Evolutionary conservation across 208 protist genomes (phyloP), one percentile per base, ranked within the genome.

Genomic region (Angomonas desouzai): DNA sequence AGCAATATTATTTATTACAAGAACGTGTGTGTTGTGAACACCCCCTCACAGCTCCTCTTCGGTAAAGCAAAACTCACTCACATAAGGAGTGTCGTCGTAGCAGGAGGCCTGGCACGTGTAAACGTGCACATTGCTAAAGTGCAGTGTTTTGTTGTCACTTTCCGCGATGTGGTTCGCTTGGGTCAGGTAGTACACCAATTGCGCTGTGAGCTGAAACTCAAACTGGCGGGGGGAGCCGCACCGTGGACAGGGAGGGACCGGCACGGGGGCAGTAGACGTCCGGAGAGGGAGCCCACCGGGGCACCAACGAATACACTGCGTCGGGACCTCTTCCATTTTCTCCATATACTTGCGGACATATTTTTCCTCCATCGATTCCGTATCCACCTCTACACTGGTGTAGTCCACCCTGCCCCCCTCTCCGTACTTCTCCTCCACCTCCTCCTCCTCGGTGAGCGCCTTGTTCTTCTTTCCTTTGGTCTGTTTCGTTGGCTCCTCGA

Each of bases 261-360:
- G 36, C 13, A 64, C 49, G 9, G 64, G 33, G 51, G 71, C 78
- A 1, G 82, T 81, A 22, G 49, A 70, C 18, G 66, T 56, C 13
- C 80, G 80, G 25, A 94, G 61, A n/a, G 85, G 87, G 3, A 67
- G 32, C 9, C 80, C 80, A 23, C 70, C 83, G n/a, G 74, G 82
- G 60, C 81, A 86, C 87, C 90, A 96, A 27, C 90, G 81, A 58
- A 96, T 77, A 64, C 86, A 93, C 72, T 96, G 90, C 36, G 90
- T 83, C 4, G 87, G 84, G 38, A 65, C 68, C 43, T 64, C 65
- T 59, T 81, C 74, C 48, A 96, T 83, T 28, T 76, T 62, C 64
- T 83, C 79, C 66, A 96, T 79, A 70, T 90, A 96, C 70, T 91
- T 86, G 30, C 78, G 76, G 48, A 87, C 60, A 25, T 70, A 76